These are phyloP conservation scores for Henckelia pumila DNA, from an alignment of 257 asterid genomes.

Conservation along the genomic window DNA sequence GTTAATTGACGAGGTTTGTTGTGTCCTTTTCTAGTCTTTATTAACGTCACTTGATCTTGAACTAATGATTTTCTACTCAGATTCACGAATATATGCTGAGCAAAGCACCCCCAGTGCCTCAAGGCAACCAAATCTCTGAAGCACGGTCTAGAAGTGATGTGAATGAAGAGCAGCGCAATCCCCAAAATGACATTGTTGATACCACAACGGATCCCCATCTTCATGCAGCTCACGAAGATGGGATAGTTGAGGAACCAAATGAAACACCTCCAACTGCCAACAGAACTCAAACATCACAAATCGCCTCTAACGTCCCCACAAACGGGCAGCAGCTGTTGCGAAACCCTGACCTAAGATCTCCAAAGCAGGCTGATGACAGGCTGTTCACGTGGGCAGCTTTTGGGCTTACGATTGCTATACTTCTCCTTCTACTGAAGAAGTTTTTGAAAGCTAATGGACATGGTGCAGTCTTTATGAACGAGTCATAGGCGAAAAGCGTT, in stretches of 20 bases:
- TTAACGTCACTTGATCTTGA: neutral
- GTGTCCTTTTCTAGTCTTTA: constrained; percentile 8
- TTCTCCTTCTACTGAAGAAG: constrained; percentile 78
- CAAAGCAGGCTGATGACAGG: constrained; percentile 63
- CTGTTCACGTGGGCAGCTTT: constrained; percentile 82
- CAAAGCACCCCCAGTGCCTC: constrained; percentile 61
- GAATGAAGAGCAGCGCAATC: constrained; percentile 32
- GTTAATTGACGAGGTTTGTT: constrained; percentile 72
- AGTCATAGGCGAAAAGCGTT: constrained; percentile 34
- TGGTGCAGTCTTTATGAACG: constrained; percentile 65
- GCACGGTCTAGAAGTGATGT: constrained; percentile 29
- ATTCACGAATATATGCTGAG: constrained; percentile 78
- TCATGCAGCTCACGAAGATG: constrained; percentile 31
- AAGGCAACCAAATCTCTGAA: constrained; percentile 38
- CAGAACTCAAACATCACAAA: constrained; percentile 37
- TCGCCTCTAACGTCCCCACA: constrained; percentile 30
- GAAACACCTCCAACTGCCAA: constrained; percentile 39
- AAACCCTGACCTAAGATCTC: constrained; percentile 38
- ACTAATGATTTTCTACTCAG: constrained; percentile 32
- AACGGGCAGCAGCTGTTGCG: constrained; percentile 35
- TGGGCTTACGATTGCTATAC: constrained; percentile 75
- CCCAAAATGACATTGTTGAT: constrained; percentile 28
- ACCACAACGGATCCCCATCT: constrained; percentile 37
- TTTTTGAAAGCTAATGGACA: constrained; percentile 79
- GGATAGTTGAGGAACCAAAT: constrained; percentile 34